These are phyloP conservation scores for Suillus cothurnatus DNA, from an alignment of 768 basidiomycete species.

Conservation along the genomic window DNA sequence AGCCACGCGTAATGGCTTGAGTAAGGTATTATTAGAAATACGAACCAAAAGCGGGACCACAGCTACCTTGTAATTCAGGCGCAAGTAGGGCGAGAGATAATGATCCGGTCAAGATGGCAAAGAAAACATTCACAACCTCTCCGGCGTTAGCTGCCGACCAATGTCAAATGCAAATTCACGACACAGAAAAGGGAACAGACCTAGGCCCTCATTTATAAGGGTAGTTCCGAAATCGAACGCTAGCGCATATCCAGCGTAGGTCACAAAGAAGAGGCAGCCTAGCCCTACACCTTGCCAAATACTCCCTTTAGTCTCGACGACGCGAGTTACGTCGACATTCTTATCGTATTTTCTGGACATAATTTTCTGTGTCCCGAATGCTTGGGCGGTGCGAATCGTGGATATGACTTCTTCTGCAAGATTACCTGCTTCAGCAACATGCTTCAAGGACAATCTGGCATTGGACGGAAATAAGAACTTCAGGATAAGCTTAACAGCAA, in stretches of 20 bases:
- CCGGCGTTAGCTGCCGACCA: conserved; percentile 38
- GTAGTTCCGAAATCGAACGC: conserved; percentile 53
- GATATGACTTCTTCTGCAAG: conserved; percentile 65
- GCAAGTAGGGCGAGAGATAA: conserved; percentile 56
- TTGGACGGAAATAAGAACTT: background rate
- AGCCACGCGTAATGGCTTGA: conserved; percentile 47
- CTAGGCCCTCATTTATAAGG: conserved; percentile 40
- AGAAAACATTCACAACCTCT: conserved; percentile 54
- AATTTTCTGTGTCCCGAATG: conserved; percentile 52
- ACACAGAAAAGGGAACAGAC: conserved; percentile 15
- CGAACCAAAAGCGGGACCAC: background rate
- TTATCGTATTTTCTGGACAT: conserved; percentile 48
- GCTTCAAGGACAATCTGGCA: conserved; percentile 39
- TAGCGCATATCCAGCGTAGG: conserved; percentile 44
- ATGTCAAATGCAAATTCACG: background rate
- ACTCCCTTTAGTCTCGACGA: conserved; percentile 38
- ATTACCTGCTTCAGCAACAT: conserved; percentile 48
- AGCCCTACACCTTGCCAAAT: conserved; percentile 39
- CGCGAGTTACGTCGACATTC: conserved; percentile 38
- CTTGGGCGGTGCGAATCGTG: conserved; percentile 55
- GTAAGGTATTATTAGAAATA: background rate
- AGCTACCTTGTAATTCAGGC: conserved; percentile 48
- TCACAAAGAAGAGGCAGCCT: conserved; percentile 50
- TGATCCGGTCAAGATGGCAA: conserved; percentile 54
- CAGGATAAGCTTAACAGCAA: no score